Evolutionary conservation across 1,284 basidiomycete species (phyloP), one percentile per base, ranked within the genome.

Genomic region (Macrocystidia cucumis): DNA sequence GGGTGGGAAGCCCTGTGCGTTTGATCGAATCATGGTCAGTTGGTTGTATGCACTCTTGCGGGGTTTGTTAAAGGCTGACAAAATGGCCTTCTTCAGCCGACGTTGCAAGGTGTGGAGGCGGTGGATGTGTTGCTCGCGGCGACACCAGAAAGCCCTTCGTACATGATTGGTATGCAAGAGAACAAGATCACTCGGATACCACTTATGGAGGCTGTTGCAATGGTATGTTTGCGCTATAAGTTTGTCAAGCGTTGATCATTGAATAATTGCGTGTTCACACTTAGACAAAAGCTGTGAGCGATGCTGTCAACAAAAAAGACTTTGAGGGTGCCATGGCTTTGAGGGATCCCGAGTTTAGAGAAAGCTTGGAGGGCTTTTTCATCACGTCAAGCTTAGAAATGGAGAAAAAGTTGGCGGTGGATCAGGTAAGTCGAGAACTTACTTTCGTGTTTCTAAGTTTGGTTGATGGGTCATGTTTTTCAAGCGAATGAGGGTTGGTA

Each of bases 161-260:
- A 96, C 60, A 95, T 99, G 82, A 98, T 99, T 53, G 93, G 95
- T 13, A 75, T 96, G 29, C 77, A 79, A 49, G 93, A 98, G 63
- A 97, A 96, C 67, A 95, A 95, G 65, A 91, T 99, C 45, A 91
- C 74, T 11, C 78, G 91, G 27, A 80, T 95, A 7, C 91, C 91
- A 11, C 68, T 99, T 27, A 77, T 96, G 69, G 85, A 97, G 43
- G 93, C 95, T 33, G 95, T 99, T 18, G 76, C 79, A 33, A 78
- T 80, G 76, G 88, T 87, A 48, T 24, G 56, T 44, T 38, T 12
- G 14, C 18, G 16, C 19, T 29, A 9, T 38, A n/a, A n/a, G n/a
- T 4, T 23, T 23, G 12, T 29, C 18, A 38, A 21, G 22, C 24
- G 18, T 25, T 22, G 12, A 25, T 18, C 20, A 36, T 12, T 37